phyloP scores from a whole-genome alignment of 345 rosid species.

The Euphorbia peplus region DNA sequence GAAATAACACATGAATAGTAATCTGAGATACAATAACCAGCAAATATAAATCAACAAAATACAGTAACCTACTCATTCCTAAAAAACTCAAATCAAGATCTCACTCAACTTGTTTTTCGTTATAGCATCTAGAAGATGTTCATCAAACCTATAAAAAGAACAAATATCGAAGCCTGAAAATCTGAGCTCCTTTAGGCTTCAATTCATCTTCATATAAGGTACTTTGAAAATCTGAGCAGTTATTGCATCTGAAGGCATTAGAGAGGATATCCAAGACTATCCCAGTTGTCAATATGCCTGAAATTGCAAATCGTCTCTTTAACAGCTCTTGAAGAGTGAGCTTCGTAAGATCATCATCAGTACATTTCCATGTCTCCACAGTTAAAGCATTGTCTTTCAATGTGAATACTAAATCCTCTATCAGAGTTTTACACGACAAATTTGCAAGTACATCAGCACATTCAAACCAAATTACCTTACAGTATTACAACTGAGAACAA shows the following conservation, averaged over 20 bases:
- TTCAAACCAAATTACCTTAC: background rate
- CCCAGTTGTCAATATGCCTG: slow-evolving; percentile 44
- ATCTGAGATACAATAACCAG: too few species aligned
- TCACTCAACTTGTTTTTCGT: too few species aligned
- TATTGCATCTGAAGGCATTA: slow-evolving; percentile 23
- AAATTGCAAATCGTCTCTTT: slow-evolving; percentile 51
- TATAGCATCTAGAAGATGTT: too few species aligned
- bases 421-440: slow-evolving; percentile 53
- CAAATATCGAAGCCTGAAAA: too few species aligned
- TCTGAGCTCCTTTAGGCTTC: slow-evolving; percentile 22
- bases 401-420: slow-evolving; percentile 10
- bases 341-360: slow-evolving; percentile 33
- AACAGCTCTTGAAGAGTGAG: slow-evolving; percentile 38
- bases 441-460: slow-evolving; percentile 30
- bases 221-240: slow-evolving; percentile 18
- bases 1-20: too few species aligned
- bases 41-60: too few species aligned
- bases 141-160: too few species aligned
- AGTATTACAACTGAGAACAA: too few species aligned
- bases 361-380: slow-evolving; percentile 1
- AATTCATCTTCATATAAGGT: slow-evolving; percentile 25
- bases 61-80: too few species aligned
- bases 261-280: slow-evolving; percentile 44
- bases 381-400: too few species aligned
- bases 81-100: too few species aligned